These are phyloP conservation scores for Epichloe sylvatica DNA, from an alignment of 2,329 filamentous ascomycete genomes.

Conservation along the genomic window DNA sequence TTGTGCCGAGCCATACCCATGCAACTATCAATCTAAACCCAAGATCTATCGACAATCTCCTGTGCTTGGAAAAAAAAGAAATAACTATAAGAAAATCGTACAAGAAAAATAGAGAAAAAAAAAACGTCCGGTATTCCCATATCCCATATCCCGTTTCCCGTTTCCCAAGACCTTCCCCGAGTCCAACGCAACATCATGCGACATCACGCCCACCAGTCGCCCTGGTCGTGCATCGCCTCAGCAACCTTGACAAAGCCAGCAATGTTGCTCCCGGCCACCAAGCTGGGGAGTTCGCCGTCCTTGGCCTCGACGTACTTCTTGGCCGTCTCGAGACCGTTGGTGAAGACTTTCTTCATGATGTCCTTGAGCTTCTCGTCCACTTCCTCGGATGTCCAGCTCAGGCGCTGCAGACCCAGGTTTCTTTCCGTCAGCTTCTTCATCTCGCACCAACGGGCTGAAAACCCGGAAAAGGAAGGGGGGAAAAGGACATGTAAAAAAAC, in stretches of 20 bases:
- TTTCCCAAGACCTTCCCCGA: too few species aligned
- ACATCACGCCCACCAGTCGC: constrained; percentile 62
- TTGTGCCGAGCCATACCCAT: not conserved
- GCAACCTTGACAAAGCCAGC: constrained; percentile 96
- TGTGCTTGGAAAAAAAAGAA: too few species aligned
- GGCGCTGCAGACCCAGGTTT: constrained; percentile 34
- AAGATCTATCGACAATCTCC: not conserved
- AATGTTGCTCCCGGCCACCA: constrained; percentile 93
- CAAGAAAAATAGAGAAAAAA: not conserved
- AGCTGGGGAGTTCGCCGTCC: constrained; percentile 74
- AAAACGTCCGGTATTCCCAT: not conserved
- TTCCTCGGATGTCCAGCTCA: constrained; percentile 77
- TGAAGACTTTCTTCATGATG: constrained; percentile 93
- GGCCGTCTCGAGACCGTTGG: constrained; percentile 76
- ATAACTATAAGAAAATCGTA: not conserved
- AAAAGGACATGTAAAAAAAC: too few species aligned
- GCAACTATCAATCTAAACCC: not conserved
- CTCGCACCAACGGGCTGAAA: too few species aligned
- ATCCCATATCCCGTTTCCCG: not conserved
- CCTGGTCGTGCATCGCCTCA: constrained; percentile 87
- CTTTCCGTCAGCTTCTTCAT: not conserved
- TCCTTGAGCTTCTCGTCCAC: constrained; percentile 81
- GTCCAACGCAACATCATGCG: not conserved
- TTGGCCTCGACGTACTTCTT: constrained; percentile 69
- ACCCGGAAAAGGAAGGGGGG: not conserved